Conservation (phyloP, 2,329 filamentous ascomycete genomes). For the Neopestalotiopsis rosae region DNA sequence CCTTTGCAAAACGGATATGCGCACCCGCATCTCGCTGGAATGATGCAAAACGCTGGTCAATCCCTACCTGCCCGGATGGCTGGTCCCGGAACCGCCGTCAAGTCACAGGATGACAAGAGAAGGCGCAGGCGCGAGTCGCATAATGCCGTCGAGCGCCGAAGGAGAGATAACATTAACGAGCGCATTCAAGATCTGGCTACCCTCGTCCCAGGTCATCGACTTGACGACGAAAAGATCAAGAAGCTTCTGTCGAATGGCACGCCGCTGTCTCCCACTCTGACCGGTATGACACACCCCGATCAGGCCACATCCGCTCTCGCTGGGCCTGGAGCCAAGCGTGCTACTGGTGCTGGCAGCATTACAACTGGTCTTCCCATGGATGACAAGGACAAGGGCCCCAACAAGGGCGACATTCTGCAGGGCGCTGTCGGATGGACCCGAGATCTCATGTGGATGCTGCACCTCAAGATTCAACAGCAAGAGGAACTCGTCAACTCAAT, state of each 20-base stretch:
- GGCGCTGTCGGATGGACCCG: slow-evolving; percentile 96
- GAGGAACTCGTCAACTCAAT: slow-evolving; percentile 83
- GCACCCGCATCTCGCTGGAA: slow-evolving; percentile 83
- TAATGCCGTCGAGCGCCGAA: slow-evolving; percentile 92
- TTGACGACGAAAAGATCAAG: slow-evolving; percentile 96
- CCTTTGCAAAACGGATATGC: slow-evolving; percentile 72
- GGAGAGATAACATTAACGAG: slow-evolving; percentile 98
- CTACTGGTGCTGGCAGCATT: slow-evolving; percentile 80
- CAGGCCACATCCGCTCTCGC: slow-evolving; percentile 87
- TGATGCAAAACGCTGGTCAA: slow-evolving; percentile 84
- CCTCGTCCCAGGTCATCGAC: slow-evolving; percentile 86
- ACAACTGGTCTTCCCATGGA: slow-evolving; percentile 92
- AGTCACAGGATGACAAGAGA: slow-evolving; percentile 88
- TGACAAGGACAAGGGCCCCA: slow-evolving; percentile 97
- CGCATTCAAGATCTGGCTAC: slow-evolving; percentile 95
- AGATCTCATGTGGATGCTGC: slow-evolving; percentile 96
- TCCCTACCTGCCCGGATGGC: slow-evolving; percentile 89
- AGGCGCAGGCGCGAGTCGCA: slow-evolving; percentile 92
- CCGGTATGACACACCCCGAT: slow-evolving; percentile 70
- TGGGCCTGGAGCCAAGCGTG: slow-evolving; percentile 81
- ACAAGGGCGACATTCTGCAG: slow-evolving; percentile 98
- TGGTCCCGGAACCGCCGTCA: slow-evolving; percentile 57
- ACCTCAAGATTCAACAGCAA: slow-evolving; percentile 87
- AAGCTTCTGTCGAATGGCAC: slow-evolving; percentile 95
- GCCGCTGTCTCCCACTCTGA: slow-evolving; percentile 82